phyloP scores from a whole-genome alignment of 1,284 basidiomycete genomes.

The Ceratobasidium sp. region DNA sequence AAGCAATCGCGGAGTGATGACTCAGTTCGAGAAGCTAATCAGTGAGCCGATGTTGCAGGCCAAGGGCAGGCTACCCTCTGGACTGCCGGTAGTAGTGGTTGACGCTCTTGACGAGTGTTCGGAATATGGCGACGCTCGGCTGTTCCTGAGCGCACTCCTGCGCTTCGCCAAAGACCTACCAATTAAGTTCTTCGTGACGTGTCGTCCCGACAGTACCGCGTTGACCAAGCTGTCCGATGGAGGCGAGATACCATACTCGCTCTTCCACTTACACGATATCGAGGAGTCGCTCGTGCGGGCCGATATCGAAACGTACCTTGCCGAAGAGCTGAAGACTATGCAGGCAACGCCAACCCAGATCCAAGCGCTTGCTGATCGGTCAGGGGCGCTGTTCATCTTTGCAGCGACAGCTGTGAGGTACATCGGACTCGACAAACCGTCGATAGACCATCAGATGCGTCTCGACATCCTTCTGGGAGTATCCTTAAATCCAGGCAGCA shows the following conservation, averaged over 20 bases:
- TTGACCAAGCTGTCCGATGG: background rate
- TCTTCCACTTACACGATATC: constrained; percentile 32
- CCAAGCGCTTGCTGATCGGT: constrained; percentile 8
- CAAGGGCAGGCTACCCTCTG: background rate
- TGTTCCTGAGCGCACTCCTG: background rate
- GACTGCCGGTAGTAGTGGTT: background rate
- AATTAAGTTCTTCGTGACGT: constrained; percentile 21
- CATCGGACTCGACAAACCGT: background rate
- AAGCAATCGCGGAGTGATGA: background rate
- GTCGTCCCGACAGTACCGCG: background rate
- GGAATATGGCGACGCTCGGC: background rate
- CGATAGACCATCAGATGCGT: background rate
- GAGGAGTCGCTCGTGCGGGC: constrained; percentile 39
- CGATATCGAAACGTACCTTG: constrained; percentile 42
- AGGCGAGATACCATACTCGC: background rate
- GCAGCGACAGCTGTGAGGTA: constrained; percentile 35
- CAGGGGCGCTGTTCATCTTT: constrained; percentile 38
- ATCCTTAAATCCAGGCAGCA: background rate
- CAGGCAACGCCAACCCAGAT: constrained; percentile 5
- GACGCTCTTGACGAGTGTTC: constrained; percentile 14
- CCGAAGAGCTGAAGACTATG: constrained; percentile 4
- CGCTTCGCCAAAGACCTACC: background rate
- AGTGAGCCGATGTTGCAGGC: background rate
- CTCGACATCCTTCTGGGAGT: background rate
- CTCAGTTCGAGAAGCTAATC: constrained; percentile 1